Base-by-base conservation (phyloP, 108 stramenopile species). In the Pseudonitzschia multiseries region DNA sequence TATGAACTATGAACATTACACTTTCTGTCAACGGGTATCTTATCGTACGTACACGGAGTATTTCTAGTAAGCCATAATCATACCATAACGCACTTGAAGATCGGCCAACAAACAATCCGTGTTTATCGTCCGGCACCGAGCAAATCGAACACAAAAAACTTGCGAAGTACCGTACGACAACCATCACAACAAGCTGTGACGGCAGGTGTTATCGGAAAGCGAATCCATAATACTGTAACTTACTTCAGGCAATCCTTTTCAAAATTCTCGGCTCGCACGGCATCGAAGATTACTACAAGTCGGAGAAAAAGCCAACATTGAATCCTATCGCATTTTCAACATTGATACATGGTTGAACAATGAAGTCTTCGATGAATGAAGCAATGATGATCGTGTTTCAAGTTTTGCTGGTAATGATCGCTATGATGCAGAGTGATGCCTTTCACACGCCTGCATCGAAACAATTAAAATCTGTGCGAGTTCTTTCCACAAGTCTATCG, bases 341-440 rank as follows among this genome's bases (percentile, higher is more conserved):
- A 18, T 18, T 18, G 8, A 48, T 48, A 10, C 46, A 36, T 36
- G 36, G 36, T 36, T 36, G 36, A 42, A 42, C 42, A 10, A 48
- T 18, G 18, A 48, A 18, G 12, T 48, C 46, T 14, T 42, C 10
- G 59, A 32, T 15, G 40, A 62, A 62, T 28, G 61, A 40, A n/a
- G 40, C 12, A 62, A 62, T 62, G 61, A 62, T 62, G 57, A 59
- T 54, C 8, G 14, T 59, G 29, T 31, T 59, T 15, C 57, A 27
- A 28, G 14, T 59, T 15, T 14, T n/a, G 57, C 13, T 59, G 57
- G 24, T 59, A 4, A 26, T 59, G 57, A 59, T 31, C 31, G 31
- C 31, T n/a, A 6, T 27, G 8, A 27, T 31, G 27, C 24, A 14
- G 15, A 59, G 57, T 59, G 14, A 59, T 59, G 57, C 24, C 0